Conservation (phyloP, 2,329 filamentous ascomycete species). For the Aspergillus viridinutans region DNA sequence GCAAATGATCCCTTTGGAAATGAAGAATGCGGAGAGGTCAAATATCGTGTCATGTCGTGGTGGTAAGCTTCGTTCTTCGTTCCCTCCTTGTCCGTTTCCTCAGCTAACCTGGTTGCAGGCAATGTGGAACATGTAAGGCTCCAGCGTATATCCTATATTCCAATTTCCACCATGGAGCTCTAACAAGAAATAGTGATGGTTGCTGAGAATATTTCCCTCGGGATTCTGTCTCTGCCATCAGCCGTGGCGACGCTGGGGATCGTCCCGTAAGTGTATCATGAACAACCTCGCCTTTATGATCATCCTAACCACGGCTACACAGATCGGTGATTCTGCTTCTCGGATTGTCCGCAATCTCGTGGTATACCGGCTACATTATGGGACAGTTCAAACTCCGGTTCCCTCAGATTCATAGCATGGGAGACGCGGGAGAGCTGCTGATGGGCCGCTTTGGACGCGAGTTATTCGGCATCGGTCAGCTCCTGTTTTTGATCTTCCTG, state of each 20-base stretch:
- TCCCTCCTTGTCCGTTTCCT: not conserved
- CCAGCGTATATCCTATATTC: not conserved
- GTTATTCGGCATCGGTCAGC: constrained; percentile 57
- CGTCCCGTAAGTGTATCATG: constrained; percentile 40
- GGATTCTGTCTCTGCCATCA: constrained; percentile 54
- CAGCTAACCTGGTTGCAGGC: constrained; percentile 17
- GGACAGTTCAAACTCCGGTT: constrained; percentile 55
- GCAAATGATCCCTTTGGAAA: constrained; percentile 35
- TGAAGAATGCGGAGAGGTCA: constrained; percentile 39
- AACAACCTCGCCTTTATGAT: not conserved
- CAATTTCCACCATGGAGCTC: not conserved
- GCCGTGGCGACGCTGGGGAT: constrained; percentile 53
- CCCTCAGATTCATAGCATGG: constrained; percentile 61
- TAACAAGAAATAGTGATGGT: constrained; percentile 48
- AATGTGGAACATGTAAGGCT: constrained; percentile 34
- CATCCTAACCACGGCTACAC: not conserved
- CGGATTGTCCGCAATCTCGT: constrained; percentile 51
- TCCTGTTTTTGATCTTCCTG: constrained; percentile 63
- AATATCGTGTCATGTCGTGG: constrained; percentile 50
- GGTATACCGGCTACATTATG: constrained; percentile 57
- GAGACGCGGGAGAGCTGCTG: constrained; percentile 62
- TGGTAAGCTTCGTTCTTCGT: constrained; percentile 18
- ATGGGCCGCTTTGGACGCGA: constrained; percentile 60
- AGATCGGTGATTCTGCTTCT: constrained; percentile 52
- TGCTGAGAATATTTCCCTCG: constrained; percentile 56